Conservation (phyloP, 2,329 filamentous ascomycete genomes). For the Apiospora phragmitis region DNA sequence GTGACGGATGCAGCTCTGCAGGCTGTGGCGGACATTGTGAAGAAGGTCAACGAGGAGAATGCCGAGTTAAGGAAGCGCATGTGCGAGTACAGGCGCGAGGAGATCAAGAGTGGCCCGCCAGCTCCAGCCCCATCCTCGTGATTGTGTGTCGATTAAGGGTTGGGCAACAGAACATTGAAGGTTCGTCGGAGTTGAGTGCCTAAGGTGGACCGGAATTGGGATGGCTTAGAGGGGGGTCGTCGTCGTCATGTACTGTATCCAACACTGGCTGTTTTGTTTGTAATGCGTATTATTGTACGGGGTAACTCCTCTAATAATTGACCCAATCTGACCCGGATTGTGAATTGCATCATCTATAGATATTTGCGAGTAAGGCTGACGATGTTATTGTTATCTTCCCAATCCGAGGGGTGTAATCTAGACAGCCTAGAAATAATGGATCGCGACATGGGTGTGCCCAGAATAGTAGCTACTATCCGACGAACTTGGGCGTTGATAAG, state of each 20-base stretch:
- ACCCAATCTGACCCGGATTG: neutral
- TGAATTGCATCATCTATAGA: neutral
- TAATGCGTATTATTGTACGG: neutral
- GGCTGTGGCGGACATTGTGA: neutral
- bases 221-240: neutral
- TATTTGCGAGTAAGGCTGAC: neutral
- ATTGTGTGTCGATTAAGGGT: neutral
- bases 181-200: neutral
- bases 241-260: neutral
- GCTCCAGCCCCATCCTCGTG: neutral
- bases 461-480: neutral
- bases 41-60: constrained; percentile 9
- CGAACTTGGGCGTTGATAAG: neutral
- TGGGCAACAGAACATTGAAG: neutral
- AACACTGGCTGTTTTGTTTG: neutral
- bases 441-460: neutral
- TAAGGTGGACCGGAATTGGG: neutral
- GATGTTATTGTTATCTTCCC: neutral
- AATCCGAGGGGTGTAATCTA: neutral
- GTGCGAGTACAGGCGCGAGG: neutral
- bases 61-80: neutral
- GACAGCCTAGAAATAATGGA: neutral
- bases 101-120: neutral
- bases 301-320: neutral
- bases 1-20: neutral